Percentiles rank a stretch among this genome's conserved stretches.
Conservation (phyloP, 176 grass and related monocot genomes). For the Typha latifolia region DNA sequence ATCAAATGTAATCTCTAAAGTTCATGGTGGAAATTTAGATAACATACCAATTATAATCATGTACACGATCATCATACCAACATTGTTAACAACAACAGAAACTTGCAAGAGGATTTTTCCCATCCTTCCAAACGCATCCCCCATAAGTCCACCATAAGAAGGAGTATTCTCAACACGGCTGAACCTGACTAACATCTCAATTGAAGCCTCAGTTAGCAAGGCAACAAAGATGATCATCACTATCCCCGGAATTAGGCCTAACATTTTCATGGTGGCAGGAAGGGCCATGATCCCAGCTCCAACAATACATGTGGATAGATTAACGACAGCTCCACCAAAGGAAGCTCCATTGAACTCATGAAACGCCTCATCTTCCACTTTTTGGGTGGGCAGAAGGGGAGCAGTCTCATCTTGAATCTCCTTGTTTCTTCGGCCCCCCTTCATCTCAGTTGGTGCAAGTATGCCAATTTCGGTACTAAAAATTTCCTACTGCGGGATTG, state of each 20-base stretch:
- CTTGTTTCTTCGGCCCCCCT: neutral
- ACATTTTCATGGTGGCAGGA: conserved; percentile 70
- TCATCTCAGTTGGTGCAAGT: neutral
- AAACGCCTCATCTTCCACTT: conserved; percentile 15
- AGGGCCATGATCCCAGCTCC: conserved; percentile 94
- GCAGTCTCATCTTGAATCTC: conserved; percentile 26
- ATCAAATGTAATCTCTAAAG: conserved; percentile 1
- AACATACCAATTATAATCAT: conserved; percentile 83
- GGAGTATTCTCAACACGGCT: conserved; percentile 49
- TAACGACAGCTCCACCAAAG: conserved; percentile 75
- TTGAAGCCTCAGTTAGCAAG: conserved; percentile 60
- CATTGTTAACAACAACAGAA: conserved; percentile 66
- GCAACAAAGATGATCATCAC: conserved; percentile 64
- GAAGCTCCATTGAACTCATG: conserved; percentile 48
- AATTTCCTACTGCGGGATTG: neutral
- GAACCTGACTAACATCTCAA: conserved; percentile 75
- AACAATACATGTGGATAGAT: conserved; percentile 67
- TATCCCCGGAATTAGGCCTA: conserved; percentile 73
- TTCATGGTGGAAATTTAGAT: conserved; percentile 7
- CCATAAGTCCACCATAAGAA: conserved; percentile 66
- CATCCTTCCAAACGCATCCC: conserved; percentile 35
- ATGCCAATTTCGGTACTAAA: neutral
- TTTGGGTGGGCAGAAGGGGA: conserved; percentile 36
- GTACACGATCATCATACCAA: conserved; percentile 64
- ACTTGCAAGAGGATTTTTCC: conserved; percentile 60